These are phyloP conservation scores for Dactylellina haptotyla DNA, from an alignment of 2,329 filamentous ascomycete species.

Conservation along the genomic window DNA sequence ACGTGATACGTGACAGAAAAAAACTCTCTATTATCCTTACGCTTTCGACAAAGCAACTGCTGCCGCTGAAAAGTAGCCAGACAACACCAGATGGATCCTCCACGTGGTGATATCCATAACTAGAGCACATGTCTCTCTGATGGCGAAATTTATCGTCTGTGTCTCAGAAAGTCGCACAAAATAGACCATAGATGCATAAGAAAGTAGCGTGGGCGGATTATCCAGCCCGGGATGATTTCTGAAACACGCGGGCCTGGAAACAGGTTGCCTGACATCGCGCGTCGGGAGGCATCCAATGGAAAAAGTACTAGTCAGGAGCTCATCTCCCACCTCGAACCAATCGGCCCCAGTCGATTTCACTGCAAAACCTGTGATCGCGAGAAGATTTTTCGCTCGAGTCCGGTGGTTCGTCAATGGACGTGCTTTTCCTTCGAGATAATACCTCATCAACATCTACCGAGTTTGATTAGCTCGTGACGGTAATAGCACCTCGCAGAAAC, in stretches of 20 bases:
- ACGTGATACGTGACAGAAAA: background rate
- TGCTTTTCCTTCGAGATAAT: slow-evolving; percentile 13
- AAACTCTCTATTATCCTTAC: background rate
- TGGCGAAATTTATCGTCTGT: background rate
- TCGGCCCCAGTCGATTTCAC: slow-evolving; percentile 7
- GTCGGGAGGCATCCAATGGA: slow-evolving; percentile 5
- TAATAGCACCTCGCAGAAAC: slow-evolving; percentile 15
- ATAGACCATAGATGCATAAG: slow-evolving; percentile 49
- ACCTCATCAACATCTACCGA: slow-evolving; percentile 13
- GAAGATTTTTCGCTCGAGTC: background rate
- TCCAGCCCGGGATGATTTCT: slow-evolving; percentile 9
- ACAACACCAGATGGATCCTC: slow-evolving; percentile 40
- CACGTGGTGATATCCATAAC: slow-evolving; percentile 1
- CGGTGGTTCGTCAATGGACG: slow-evolving; percentile 20
- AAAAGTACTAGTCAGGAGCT: slow-evolving; percentile 27
- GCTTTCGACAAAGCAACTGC: background rate
- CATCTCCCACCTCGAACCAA: slow-evolving; percentile 35
- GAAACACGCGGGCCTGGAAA: slow-evolving; percentile 42
- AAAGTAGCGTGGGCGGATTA: slow-evolving; percentile 35
- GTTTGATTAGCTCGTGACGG: slow-evolving; percentile 27
- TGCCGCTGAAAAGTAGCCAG: slow-evolving; percentile 3
- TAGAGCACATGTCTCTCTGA: slow-evolving; percentile 6
- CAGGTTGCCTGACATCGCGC: slow-evolving; percentile 34
- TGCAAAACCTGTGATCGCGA: slow-evolving; percentile 16
- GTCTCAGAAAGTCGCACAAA: slow-evolving; percentile 24